Base-by-base conservation (phyloP, 1,284 basidiomycete species). In the Trametes polyzona region DNA sequence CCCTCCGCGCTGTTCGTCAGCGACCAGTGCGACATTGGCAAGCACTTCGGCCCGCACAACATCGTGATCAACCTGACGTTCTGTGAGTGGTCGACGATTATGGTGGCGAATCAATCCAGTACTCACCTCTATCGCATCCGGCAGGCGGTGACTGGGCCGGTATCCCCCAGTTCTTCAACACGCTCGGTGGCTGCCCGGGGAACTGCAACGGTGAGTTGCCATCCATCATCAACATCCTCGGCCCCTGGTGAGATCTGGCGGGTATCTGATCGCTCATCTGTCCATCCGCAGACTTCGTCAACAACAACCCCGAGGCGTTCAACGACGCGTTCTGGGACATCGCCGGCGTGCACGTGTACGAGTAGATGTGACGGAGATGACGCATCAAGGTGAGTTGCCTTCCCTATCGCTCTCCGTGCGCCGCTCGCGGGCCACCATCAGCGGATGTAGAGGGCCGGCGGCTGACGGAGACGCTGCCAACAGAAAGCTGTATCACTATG, bases 1-100 rank as follows among this genome's bases (percentile, higher is more conserved):
- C 84, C 85, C 2, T 64, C 67, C 16, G 85, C 86, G 4, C 75
- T 76, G 63, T 87, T 87, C 74, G 83, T 85, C 5, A 77, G 74
- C 63, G 80, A 76, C 6, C 68, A 71, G 33, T 86, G 83, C 67
- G 72, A 81, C 47, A 77, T 86, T 48, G 69, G 67, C 27, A 74
- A 72, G 2, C 75, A 81, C 48, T 86, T 88, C 67, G 80, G 78
- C 10, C 69, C 78, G 7, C 78, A 87, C 64, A 83, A 84, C 55
- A 85, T 87, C 61, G 76, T 87, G 42, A 84, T 88, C 68, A 83
- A 87, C 64, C 65, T 80, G 58, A 77, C 74, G 21, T 72, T 78
- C 59, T 77, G 83, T 67, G 37, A 55, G 64, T 56, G 11, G 55
- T 24, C 3, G n/a, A 12, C 3, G n/a, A 19, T 52, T 17, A 40